Evolutionary conservation across 768 basidiomycete species (phyloP).

Genomic region (Lanmaoa pseudosensibilis): DNA sequence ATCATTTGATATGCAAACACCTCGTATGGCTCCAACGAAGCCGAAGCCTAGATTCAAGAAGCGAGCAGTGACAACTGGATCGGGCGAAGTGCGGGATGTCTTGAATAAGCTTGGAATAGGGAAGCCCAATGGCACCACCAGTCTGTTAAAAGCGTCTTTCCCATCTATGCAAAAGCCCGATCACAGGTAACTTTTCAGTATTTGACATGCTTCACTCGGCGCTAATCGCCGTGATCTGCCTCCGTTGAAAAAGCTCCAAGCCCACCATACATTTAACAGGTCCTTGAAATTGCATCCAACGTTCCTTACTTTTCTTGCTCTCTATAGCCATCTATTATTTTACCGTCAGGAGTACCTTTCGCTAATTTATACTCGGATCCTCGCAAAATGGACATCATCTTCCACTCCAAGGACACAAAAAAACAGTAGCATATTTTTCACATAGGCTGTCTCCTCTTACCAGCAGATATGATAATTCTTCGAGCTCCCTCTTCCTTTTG

Average conservation of each 20-base stretch:
- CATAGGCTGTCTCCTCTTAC: constrained; percentile 29
- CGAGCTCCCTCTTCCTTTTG: constrained; percentile 81
- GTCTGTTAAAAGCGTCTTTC: constrained; percentile 71
- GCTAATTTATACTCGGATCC: constrained; percentile 23
- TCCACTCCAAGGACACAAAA: constrained; percentile 9
- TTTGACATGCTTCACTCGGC: not conserved
- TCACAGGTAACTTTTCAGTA: constrained; percentile 35
- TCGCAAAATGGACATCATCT: constrained; percentile 17
- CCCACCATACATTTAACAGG: constrained; percentile 12
- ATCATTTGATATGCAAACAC: constrained; percentile 42
- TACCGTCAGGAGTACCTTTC: constrained; percentile 12
- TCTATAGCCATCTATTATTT: constrained; percentile 12
- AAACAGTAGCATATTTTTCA: constrained; percentile 21
- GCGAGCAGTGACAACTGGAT: constrained; percentile 47
- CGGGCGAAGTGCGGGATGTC: constrained; percentile 78
- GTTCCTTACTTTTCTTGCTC: constrained; percentile 8
- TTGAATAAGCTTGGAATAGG: constrained; percentile 82
- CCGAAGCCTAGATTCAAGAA: constrained; percentile 59
- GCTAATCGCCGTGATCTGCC: constrained; percentile 8
- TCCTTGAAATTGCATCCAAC: constrained; percentile 15
- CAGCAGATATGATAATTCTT: constrained; percentile 50
- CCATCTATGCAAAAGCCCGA: constrained; percentile 50
- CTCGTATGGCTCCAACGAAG: constrained; percentile 45
- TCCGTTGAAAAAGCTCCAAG: constrained; percentile 14
- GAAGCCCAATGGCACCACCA: constrained; percentile 58